phyloP scores from a whole-genome alignment of 768 basidiomycete species.

The Boletales sp. region DNA sequence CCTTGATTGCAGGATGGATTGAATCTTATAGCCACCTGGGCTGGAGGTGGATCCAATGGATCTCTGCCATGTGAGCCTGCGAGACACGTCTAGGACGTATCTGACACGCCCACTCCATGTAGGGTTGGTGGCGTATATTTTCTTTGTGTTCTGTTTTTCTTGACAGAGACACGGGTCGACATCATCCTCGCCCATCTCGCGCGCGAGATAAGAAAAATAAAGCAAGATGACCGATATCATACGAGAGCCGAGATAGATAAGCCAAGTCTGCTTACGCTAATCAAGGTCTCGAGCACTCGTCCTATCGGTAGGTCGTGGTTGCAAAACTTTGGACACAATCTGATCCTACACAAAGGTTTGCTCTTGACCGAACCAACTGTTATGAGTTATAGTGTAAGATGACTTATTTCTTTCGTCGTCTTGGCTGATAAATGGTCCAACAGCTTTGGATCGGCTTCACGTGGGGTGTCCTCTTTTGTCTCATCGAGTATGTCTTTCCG shows the following conservation, averaged over 20 bases:
- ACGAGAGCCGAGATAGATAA: conserved; percentile 64
- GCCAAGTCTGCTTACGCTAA: conserved; percentile 49
- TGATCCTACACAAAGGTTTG: conserved; percentile 13
- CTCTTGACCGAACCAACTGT: conserved; percentile 61
- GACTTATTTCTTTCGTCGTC: conserved; percentile 1
- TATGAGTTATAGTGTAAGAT: conserved; percentile 61
- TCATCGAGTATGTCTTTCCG: conserved; percentile 43
- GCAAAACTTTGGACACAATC: neutral
- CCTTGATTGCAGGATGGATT: conserved; percentile 63
- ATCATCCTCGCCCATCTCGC: conserved; percentile 70
- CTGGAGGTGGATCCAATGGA: conserved; percentile 88
- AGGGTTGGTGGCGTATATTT: conserved; percentile 54
- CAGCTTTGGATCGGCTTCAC: conserved; percentile 72
- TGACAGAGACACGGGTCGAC: conserved; percentile 71
- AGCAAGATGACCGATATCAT: conserved; percentile 59
- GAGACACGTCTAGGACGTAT: neutral
- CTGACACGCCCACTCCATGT: conserved; percentile 1
- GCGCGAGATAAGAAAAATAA: conserved; percentile 56
- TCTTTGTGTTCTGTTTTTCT: conserved; percentile 46
- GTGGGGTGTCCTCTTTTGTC: conserved; percentile 72
- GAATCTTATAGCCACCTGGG: conserved; percentile 53
- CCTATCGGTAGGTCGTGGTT: conserved; percentile 60
- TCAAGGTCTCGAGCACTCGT: conserved; percentile 67
- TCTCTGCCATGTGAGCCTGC: conserved; percentile 54
- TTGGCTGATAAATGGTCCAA: neutral